These are phyloP conservation scores for Sclerotinia borealis DNA, from an alignment of 2,329 filamentous ascomycete species.

Conservation along the genomic window DNA sequence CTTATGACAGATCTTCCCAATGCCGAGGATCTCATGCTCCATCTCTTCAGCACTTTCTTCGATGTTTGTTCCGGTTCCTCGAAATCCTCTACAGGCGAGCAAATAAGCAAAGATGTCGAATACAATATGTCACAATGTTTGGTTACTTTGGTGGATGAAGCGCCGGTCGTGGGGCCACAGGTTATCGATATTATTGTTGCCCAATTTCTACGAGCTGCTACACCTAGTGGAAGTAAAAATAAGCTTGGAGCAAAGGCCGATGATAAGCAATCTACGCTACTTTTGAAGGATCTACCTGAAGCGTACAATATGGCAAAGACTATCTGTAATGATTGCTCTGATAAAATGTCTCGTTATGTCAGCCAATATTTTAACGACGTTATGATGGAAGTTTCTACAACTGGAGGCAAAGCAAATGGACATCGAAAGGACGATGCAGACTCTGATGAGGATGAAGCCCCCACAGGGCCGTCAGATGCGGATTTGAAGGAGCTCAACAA, in stretches of 20 bases:
- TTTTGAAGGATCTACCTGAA: constrained; percentile 81
- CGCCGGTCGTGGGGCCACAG: constrained; percentile 65
- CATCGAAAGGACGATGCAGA: constrained; percentile 49
- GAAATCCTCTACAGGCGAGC: constrained; percentile 69
- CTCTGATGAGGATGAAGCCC: constrained; percentile 54
- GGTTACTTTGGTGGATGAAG: constrained; percentile 81
- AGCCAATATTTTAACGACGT: constrained; percentile 97
- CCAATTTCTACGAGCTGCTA: constrained; percentile 86
- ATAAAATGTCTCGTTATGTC: constrained; percentile 92
- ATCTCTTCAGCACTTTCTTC: constrained; percentile 84
- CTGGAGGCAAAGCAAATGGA: constrained; percentile 44
- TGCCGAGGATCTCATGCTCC: constrained; percentile 69
- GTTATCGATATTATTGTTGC: constrained; percentile 92
- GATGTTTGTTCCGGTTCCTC: constrained; percentile 80
- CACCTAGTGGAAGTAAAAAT: constrained; percentile 52
- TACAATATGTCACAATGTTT: constrained; percentile 86
- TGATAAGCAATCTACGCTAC: constrained; percentile 72
- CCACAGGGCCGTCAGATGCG: constrained; percentile 65
- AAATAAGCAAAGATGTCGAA: constrained; percentile 87
- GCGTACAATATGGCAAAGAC: constrained; percentile 97
- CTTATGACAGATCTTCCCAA: constrained; percentile 83
- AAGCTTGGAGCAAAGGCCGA: constrained; percentile 52
- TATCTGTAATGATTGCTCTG: constrained; percentile 80
- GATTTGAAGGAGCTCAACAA: constrained; percentile 85
- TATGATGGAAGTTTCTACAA: constrained; percentile 76